phyloP scores from a whole-genome alignment of 495 filamentous ascomycete genomes.

The Xylaria grammica region DNA sequence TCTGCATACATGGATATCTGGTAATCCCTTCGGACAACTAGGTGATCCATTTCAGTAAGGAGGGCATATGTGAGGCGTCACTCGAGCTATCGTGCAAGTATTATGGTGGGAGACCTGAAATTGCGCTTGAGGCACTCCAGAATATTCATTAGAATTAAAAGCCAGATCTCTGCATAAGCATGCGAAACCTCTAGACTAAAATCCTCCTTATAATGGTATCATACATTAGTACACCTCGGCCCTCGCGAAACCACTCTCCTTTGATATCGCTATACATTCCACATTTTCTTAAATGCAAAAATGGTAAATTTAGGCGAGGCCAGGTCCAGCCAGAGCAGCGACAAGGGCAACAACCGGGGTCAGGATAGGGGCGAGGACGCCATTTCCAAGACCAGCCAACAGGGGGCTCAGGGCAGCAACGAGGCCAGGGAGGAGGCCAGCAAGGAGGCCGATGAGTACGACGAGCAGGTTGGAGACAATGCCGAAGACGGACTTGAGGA shows the following conservation, averaged over 20 bases:
- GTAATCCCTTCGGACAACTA: too few species aligned
- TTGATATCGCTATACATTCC: too few species aligned
- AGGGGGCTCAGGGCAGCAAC: slow-evolving; percentile 12
- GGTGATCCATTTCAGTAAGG: too few species aligned
- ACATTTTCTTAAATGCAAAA: background rate
- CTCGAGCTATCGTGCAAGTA: too few species aligned
- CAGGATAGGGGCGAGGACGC: slow-evolving; percentile 6
- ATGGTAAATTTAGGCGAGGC: background rate
- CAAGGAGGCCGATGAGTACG: slow-evolving; percentile 10
- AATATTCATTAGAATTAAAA: background rate
- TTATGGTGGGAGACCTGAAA: background rate
- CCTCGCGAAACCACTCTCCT: background rate
- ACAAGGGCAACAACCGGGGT: slow-evolving; percentile 12
- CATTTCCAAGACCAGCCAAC: slow-evolving; percentile 5
- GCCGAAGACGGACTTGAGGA: slow-evolving; percentile 13
- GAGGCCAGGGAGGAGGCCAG: slow-evolving; percentile 7
- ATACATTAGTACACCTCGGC: background rate
- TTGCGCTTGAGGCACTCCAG: too few species aligned
- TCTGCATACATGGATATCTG: too few species aligned
- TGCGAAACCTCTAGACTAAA: background rate
- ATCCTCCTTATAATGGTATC: background rate
- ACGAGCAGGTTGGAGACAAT: slow-evolving; percentile 12
- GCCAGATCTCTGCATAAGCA: background rate
- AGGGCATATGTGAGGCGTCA: too few species aligned
- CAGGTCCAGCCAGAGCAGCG: slow-evolving; percentile 7